A percentile compares a stretch with the other conserved stretches of the same genome.
Conservation (phyloP, 768 basidiomycete species). For the Lactarius evosmus region DNA sequence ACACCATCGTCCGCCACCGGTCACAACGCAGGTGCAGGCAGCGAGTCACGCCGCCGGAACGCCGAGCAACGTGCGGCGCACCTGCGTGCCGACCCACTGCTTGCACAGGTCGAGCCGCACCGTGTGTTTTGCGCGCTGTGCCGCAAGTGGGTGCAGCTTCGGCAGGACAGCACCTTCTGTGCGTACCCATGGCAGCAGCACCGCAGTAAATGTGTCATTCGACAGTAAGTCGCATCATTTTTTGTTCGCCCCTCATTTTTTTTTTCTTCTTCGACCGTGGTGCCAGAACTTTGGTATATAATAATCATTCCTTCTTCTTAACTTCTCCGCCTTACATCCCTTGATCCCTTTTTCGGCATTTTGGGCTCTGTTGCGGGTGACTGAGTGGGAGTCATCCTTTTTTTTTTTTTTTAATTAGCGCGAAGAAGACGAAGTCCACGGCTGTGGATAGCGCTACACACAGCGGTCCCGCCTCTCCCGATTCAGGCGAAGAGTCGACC, state of each 20-base stretch:
- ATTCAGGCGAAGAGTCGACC: constrained; percentile 20
- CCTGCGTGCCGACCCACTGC: constrained; percentile 60
- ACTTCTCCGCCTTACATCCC: constrained; percentile 7
- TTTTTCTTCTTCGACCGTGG: constrained; percentile 8
- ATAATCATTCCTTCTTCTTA: not conserved
- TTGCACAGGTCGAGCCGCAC: constrained; percentile 64
- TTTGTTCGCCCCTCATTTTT: not conserved
- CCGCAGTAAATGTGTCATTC: constrained; percentile 67
- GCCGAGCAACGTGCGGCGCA: constrained; percentile 77
- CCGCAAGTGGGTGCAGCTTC: constrained; percentile 77
- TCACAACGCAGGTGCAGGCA: constrained; percentile 12
- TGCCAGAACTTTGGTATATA: not conserved
- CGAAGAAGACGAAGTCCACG: constrained; percentile 29
- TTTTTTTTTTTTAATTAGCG: constrained; percentile 24
- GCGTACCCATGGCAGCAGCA: constrained; percentile 83
- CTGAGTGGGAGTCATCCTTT: constrained; percentile 4
- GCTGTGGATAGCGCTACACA: constrained; percentile 19
- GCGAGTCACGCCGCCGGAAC: constrained; percentile 69
- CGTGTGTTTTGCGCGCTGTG: constrained; percentile 71
- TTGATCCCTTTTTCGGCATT: not conserved
- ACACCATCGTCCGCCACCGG: constrained; percentile 8
- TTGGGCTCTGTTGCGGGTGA: not conserved
- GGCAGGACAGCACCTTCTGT: constrained; percentile 76
- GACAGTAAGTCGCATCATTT: constrained; percentile 50
- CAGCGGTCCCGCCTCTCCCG: constrained; percentile 9